Percentiles rank a stretch among this genome's conserved stretches.
These are phyloP conservation scores for Domatiomyces catenatus DNA, from an alignment of 2,329 filamentous ascomycete genomes.

Conservation along the genomic window DNA sequence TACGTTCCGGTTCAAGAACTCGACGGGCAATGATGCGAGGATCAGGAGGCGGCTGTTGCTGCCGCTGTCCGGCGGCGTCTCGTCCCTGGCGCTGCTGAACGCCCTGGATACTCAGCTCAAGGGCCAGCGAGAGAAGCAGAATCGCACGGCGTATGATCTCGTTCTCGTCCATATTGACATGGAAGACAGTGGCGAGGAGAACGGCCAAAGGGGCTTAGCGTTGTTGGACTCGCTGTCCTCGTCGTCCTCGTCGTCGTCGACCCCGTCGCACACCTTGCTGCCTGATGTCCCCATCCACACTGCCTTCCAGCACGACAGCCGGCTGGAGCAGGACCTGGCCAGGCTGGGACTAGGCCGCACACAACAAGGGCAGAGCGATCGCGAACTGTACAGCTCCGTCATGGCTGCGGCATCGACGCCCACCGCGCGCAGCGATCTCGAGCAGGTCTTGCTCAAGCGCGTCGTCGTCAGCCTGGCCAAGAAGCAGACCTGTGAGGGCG, in stretches of 20 bases:
- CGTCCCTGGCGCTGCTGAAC: conserved; percentile 62
- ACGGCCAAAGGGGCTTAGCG: conserved; percentile 46
- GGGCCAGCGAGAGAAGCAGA: conserved; percentile 45
- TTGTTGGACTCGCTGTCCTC: not conserved
- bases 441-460: conserved; percentile 54
- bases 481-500: conserved; percentile 45
- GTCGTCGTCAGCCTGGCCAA: conserved; percentile 54
- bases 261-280: conserved; percentile 40
- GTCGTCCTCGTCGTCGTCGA: not conserved
- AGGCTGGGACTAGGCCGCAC: conserved; percentile 6
- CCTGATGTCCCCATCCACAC: conserved; percentile 47
- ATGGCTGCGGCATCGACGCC: conserved; percentile 52
- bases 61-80: conserved; percentile 69
- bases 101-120: conserved; percentile 56
- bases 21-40: conserved; percentile 22
- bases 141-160: conserved; percentile 53
- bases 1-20: conserved; percentile 38
- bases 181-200: conserved; percentile 35
- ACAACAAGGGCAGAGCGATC: conserved; percentile 18
- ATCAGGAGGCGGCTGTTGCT: conserved; percentile 47
- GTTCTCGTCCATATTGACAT: conserved; percentile 26
- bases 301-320: conserved; percentile 34
- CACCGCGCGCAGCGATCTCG: conserved; percentile 60
- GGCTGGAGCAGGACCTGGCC: conserved; percentile 8
- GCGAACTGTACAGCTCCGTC: conserved; percentile 38